These are phyloP conservation scores for Podospora anserina DNA, from an alignment of 495 filamentous ascomycete genomes.

Conservation along the genomic window DNA sequence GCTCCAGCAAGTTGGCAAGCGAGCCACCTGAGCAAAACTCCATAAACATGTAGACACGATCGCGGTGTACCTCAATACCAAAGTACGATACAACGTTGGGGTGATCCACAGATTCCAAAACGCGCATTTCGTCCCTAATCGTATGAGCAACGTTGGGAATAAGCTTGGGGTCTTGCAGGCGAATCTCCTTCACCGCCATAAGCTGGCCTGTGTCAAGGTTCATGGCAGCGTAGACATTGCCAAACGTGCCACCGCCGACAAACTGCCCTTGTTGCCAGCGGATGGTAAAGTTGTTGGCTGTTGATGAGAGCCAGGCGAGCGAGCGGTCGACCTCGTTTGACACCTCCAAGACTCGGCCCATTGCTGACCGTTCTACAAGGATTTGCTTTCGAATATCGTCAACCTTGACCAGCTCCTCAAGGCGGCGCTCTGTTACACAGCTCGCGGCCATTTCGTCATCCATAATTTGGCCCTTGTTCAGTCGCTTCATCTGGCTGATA, in stretches of 20 bases:
- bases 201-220: conserved; percentile 92
- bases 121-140: conserved; percentile 95
- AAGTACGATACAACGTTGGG: conserved; percentile 98
- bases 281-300: conserved; percentile 88
- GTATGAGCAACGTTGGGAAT: conserved; percentile 90
- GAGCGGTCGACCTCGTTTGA: conserved; percentile 94
- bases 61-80: conserved; percentile 94
- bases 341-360: conserved; percentile 87
- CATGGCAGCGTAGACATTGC: conserved; percentile 94
- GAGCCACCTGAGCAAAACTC: conserved; percentile 97
- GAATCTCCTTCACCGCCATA: conserved; percentile 99
- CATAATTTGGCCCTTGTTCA: conserved; percentile 71
- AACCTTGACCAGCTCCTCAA: conserved; percentile 65
- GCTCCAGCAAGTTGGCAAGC: conserved; percentile 83
- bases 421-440: conserved; percentile 68
- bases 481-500: conserved; percentile 66
- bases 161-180: conserved; percentile 91
- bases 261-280: conserved; percentile 98
- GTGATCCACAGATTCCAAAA: conserved; percentile 90
- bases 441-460: conserved; percentile 81
- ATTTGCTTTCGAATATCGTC: conserved; percentile 75
- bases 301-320: conserved; percentile 87
- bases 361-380: conserved; percentile 80
- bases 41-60: conserved; percentile 99
- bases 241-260: conserved; percentile 94